Percentiles rank a stretch among this genome's conserved stretches.
phyloP scores from a whole-genome alignment of 306 rosid genomes.

The Prunus armeniaca region DNA sequence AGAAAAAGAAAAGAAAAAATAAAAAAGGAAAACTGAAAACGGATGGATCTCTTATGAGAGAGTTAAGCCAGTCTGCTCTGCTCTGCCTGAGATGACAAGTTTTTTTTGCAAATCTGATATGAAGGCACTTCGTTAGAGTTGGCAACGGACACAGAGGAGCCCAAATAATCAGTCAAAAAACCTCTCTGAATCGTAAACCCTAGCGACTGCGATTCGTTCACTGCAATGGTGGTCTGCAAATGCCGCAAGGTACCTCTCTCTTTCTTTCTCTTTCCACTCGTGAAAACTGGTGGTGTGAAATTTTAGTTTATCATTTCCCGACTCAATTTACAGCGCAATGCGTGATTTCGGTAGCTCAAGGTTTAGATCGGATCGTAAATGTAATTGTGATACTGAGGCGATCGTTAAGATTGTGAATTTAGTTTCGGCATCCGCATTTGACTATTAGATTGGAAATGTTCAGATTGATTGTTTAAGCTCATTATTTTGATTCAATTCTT shows the following conservation, averaged over 20 bases:
- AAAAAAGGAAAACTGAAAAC: slow-evolving; percentile 21
- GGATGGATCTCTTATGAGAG: slow-evolving; percentile 48
- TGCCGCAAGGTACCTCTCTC: slow-evolving; percentile 81
- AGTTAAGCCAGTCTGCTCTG: background rate
- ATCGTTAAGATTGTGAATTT: slow-evolving; percentile 32
- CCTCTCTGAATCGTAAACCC: background rate
- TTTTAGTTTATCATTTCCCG: slow-evolving; percentile 15
- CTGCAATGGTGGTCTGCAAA: slow-evolving; percentile 99
- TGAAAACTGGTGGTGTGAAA: background rate
- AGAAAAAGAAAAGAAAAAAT: background rate
- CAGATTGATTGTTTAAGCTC: background rate
- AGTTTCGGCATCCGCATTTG: background rate
- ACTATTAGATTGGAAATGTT: slow-evolving; percentile 9
- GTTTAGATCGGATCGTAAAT: slow-evolving; percentile 50
- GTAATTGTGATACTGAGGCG: slow-evolving; percentile 21
- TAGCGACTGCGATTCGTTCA: slow-evolving; percentile 19
- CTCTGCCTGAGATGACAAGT: slow-evolving; percentile 6
- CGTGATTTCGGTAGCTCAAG: slow-evolving; percentile 25
- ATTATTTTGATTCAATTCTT: background rate
- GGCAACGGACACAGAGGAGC: background rate
- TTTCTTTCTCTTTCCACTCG: background rate
- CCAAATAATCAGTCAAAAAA: background rate
- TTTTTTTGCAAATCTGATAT: slow-evolving; percentile 6
- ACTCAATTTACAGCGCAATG: slow-evolving; percentile 21
- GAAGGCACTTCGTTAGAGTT: background rate